These are phyloP conservation scores for Ganoderma sp. DNA, from an alignment of 1,284 basidiomycete genomes.

Conservation along the genomic window DNA sequence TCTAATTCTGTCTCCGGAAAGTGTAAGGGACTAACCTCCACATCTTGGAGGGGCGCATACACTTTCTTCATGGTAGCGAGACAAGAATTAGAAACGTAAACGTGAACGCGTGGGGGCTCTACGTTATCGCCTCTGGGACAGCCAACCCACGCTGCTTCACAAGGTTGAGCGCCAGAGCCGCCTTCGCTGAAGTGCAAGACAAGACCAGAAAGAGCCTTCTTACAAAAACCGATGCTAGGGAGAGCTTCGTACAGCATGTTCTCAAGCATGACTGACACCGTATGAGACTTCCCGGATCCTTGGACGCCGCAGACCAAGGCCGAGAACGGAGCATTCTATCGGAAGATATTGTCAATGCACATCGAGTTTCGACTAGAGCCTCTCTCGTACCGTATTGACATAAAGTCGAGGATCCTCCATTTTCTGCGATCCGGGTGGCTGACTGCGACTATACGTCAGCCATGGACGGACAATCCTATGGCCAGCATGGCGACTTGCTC, in stretches of 20 bases:
- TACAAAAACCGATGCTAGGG: slow-evolving; percentile 53
- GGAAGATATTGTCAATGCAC: neutral
- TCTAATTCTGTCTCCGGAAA: slow-evolving; percentile 69
- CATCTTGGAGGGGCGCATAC: slow-evolving; percentile 57
- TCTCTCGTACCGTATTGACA: slow-evolving; percentile 60
- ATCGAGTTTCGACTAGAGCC: neutral
- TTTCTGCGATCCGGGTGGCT: slow-evolving; percentile 33
- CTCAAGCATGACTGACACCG: slow-evolving; percentile 67
- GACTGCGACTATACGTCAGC: neutral
- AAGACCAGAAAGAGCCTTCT: slow-evolving; percentile 62
- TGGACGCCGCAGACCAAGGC: slow-evolving; percentile 43
- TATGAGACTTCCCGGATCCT: slow-evolving; percentile 77
- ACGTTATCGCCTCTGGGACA: slow-evolving; percentile 46
- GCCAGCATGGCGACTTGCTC: neutral
- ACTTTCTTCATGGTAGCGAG: slow-evolving; percentile 62
- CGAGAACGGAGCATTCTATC: slow-evolving; percentile 46
- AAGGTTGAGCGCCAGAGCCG: slow-evolving; percentile 58
- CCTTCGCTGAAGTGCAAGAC: slow-evolving; percentile 75
- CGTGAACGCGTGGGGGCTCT: slow-evolving; percentile 53
- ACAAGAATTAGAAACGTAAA: slow-evolving; percentile 69
- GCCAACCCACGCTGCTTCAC: slow-evolving; percentile 69
- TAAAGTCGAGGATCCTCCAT: slow-evolving; percentile 57
- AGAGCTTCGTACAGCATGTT: slow-evolving; percentile 64
- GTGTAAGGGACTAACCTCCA: slow-evolving; percentile 60
- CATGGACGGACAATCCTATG: neutral